These are phyloP conservation scores for Stagonosporopsis rhizophila DNA, from an alignment of 2,329 filamentous ascomycete species.

Conservation along the genomic window DNA sequence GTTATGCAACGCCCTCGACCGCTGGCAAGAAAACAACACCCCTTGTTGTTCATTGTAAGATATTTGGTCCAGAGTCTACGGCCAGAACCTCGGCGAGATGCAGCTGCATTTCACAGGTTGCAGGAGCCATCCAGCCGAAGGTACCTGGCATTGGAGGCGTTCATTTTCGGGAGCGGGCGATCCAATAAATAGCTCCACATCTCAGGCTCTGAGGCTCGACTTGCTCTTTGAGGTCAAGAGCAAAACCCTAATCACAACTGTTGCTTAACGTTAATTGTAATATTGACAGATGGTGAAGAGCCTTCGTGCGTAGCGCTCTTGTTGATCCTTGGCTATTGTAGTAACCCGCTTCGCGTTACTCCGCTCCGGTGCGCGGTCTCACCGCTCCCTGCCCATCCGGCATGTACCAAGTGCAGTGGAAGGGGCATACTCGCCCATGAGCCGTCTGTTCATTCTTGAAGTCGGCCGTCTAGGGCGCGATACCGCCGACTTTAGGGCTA, in stretches of 20 bases:
- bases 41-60: not conserved
- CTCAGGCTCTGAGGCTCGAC: constrained; percentile 17
- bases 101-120: constrained; percentile 2
- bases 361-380: constrained; percentile 8
- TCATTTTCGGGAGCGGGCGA: constrained; percentile 16
- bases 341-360: constrained; percentile 6
- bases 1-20: not conserved
- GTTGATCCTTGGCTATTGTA: constrained; percentile 2
- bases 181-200: constrained; percentile 12
- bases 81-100: constrained; percentile 13
- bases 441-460: constrained; percentile 11
- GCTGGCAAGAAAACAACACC: not conserved
- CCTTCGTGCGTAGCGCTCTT: not conserved
- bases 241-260: constrained; percentile 12
- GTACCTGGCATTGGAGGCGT: constrained; percentile 17
- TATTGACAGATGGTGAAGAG: not conserved
- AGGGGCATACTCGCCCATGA: not conserved
- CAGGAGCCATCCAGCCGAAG: not conserved
- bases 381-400: constrained; percentile 6
- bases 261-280: constrained; percentile 21
- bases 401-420: constrained; percentile 4
- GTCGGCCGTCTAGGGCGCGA: constrained; percentile 8
- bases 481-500: constrained; percentile 8
- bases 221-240: constrained; percentile 24
- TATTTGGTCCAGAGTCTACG: constrained; percentile 3